Evolutionary conservation across 2,329 filamentous ascomycete species (phyloP), one percentile per base, ranked within the genome.

Genomic region (Graphilbum ipis-grandicollis): DNA sequence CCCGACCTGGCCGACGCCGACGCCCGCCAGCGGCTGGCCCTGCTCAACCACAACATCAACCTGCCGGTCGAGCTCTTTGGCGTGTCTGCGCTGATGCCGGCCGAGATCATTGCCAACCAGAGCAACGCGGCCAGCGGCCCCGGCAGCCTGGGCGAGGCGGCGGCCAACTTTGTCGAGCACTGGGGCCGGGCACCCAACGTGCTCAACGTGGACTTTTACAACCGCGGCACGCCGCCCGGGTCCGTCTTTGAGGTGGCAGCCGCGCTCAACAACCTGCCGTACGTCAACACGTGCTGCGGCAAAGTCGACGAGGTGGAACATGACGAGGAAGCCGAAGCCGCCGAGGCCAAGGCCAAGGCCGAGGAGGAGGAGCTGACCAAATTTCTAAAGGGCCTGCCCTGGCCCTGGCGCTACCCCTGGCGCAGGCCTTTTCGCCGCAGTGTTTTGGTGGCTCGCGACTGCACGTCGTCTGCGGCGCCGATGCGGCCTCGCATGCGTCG

Each of bases 41-140:
- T 93, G 50, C 70, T 79, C 49, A 94, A 94, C 56, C 86, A 94
- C 60, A 94, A 94, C 52, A 66, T 93, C 40, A 93, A 93, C 53
- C 67, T 78, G 41, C 67, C 85, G 45, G 10, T 28, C 26, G 14
- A 28, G 5, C 69, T 93, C 43, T 68, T 68, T 37, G 72, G 71
- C 22, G 52, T 68, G 14, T 60, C 65, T 17, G 52, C 90, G 33
- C 59, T 85, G 8, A 75, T 90, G 12, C 83, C 83, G 0, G 79
- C 81, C 39, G 72, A 74, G 0, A 69, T 74, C 5, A 52, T 75
- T 30, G 57, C 88, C 39, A 82, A 82, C 47, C 57, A 68, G 41
- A 88, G 81, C 15, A 92, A 92, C 50, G 72, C 67, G 12, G 66
- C 65, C 12, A 63, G 60, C 1, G 78, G 78, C 14, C 62, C 55